phyloP scores from a whole-genome alignment of 2,329 filamentous ascomycete genomes.

The Madurella mycetomatis region DNA sequence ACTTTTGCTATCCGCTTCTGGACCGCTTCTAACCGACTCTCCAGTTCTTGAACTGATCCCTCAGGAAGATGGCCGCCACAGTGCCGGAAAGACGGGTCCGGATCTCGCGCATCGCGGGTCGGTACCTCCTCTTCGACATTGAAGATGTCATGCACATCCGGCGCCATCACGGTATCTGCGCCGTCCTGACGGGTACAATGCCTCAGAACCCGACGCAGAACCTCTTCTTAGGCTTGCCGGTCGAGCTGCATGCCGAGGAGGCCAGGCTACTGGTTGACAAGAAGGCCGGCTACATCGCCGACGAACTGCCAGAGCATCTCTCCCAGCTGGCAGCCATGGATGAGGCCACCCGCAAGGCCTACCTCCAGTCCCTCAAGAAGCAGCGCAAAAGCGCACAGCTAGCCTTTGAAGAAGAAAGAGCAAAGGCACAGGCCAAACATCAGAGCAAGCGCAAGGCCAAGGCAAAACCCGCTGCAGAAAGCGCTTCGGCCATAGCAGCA shows the following conservation, averaged over 20 bases:
- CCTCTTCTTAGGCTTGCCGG: constrained; percentile 80
- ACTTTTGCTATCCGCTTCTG: not conserved
- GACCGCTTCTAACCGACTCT: constrained; percentile 17
- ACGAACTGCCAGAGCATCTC: constrained; percentile 70
- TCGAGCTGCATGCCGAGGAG: constrained; percentile 90
- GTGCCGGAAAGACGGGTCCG: constrained; percentile 48
- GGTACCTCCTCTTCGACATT: constrained; percentile 87
- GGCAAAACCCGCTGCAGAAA: constrained; percentile 8
- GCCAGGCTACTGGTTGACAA: constrained; percentile 74
- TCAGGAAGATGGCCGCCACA: constrained; percentile 11
- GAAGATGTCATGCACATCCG: constrained; percentile 74
- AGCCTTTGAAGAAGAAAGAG: constrained; percentile 37
- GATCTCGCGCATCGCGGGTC: constrained; percentile 74
- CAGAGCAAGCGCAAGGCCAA: constrained; percentile 23
- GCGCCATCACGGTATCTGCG: constrained; percentile 76
- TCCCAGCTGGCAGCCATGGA: constrained; percentile 56
- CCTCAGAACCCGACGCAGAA: constrained; percentile 94
- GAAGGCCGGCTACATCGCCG: constrained; percentile 71
- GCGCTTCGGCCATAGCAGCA: constrained; percentile 17
- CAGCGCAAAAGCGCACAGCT: constrained; percentile 41
- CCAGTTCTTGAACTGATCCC: not conserved
- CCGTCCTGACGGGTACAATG: constrained; percentile 79
- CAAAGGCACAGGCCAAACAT: constrained; percentile 30
- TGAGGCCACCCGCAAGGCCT: constrained; percentile 55
- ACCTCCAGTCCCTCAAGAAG: constrained; percentile 54